phyloP scores from a whole-genome alignment of 805 yeast genomes.

The Saccharomyces paradoxus region DNA sequence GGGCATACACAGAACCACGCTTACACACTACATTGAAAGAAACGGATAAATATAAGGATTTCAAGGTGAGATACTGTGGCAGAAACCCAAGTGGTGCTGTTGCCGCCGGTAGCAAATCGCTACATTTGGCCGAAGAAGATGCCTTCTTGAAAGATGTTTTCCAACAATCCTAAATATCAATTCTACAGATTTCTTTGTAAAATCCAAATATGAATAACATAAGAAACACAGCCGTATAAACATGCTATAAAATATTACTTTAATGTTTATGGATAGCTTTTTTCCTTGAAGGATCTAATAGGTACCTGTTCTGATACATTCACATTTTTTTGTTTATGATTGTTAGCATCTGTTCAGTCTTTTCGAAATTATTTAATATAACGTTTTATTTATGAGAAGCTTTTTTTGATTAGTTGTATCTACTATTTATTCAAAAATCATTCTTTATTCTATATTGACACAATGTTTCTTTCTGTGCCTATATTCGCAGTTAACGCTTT shows the following conservation, averaged over 20 bases:
- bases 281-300: not conserved
- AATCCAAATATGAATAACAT: not conserved
- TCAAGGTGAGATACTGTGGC: conserved; percentile 76
- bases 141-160: conserved; percentile 77
- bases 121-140: conserved; percentile 83
- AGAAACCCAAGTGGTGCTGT: conserved; percentile 97
- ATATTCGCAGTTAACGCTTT: not conserved
- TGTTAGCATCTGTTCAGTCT: not conserved
- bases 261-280: not conserved
- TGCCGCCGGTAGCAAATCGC: conserved; percentile 92
- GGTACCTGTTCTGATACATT: not conserved
- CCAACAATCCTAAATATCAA: conserved; percentile 7
- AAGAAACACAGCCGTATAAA: not conserved
- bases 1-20: conserved; percentile 77
- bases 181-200: not conserved
- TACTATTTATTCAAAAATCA: not conserved
- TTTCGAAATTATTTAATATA: not conserved
- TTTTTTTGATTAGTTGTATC: not conserved
- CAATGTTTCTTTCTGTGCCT: not conserved
- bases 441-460: not conserved
- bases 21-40: conserved; percentile 65
- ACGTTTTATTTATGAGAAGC: not conserved
- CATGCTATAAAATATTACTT: not conserved
- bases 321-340: not conserved
- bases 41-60: conserved; percentile 57